These are phyloP conservation scores for Gossypium rotundifolium DNA, from an alignment of 345 rosid species.

Conservation along the genomic window DNA sequence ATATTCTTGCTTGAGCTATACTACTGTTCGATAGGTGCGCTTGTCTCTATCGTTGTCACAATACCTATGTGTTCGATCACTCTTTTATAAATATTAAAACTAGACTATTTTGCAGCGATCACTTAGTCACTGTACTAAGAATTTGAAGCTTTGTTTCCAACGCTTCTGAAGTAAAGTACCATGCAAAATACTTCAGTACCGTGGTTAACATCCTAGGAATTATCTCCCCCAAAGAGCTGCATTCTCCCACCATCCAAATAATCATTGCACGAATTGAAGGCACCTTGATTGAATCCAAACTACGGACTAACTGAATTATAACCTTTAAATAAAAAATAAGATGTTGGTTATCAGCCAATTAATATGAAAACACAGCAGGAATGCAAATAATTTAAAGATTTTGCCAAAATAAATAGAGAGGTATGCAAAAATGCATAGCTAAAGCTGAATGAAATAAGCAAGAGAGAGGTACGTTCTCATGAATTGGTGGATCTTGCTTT, in stretches of 20 bases:
- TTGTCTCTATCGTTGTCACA: too few species aligned
- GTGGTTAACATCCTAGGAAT: conserved; percentile 72
- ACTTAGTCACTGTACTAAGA: conserved; percentile 55
- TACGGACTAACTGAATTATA: conserved; percentile 64
- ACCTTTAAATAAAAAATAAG: conserved; percentile 39
- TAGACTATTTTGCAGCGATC: too few species aligned
- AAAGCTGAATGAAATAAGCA: conserved; percentile 17
- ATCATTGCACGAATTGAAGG: conserved; percentile 83
- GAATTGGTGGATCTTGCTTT: conserved; percentile 59
- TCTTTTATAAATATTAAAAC: too few species aligned
- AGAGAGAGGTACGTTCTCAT: conserved; percentile 62
- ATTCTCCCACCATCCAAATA: conserved; percentile 94
- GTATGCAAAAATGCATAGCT: neutral
- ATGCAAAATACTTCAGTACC: conserved; percentile 77
- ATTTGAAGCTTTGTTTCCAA: conserved; percentile 86
- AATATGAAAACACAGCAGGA: neutral
- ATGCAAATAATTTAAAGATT: conserved; percentile 7
- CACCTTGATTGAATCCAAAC: conserved; percentile 80
- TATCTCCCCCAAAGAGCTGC: conserved; percentile 58
- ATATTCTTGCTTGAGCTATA: too few species aligned
- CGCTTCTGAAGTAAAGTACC: conserved; percentile 81
- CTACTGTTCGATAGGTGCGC: too few species aligned
- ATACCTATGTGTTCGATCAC: too few species aligned
- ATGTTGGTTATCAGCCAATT: neutral
- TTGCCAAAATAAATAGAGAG: neutral